Evolutionary conservation across 345 rosid species (phyloP), one percentile per base, ranked within the genome.

Genomic region (Salix suchowensis): DNA sequence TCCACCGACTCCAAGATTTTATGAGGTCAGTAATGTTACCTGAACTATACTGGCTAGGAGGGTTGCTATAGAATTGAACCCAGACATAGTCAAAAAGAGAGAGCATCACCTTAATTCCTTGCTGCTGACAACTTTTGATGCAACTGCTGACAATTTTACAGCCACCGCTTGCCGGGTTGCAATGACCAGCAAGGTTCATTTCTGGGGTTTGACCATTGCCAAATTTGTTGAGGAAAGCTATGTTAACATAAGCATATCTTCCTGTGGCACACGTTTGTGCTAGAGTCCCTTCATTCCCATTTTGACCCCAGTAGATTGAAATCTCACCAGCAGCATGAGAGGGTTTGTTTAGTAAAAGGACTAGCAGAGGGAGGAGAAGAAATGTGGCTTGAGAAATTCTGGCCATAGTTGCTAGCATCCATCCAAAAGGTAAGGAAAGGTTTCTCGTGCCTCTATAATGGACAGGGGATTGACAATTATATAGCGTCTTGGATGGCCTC

Each of bases 241-340:
- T 37, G 73, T 65, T 76, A 3, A 79, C 78, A 7, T 70, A 83
- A 28, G 83, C 67, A 23, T 77, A 83, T 52, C 54, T 76, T 12
- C 81, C 74, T 4, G 78, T 64, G 30, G 77, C 83, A 39, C 83
- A 83, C 21, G 85, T 83, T 54, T 80, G 50, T 36, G 54, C 70
- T 12, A 83, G 81, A n/a, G 85, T 83, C 44, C 83, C 81, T 58
- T 83, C 85, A 26, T 73, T 73, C 52, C 83, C 81, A 65, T 83
- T 79, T 70, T 83, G 83, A 62, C 83, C 85, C 85, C 85, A 79
- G 73, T 83, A 83, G 39, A 79, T 76, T 69, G 83, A 68, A 5
- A 83, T 77, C 11, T 79, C 81, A 14, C 85, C 83, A 7, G 73
- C 78, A 30, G 40, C 79, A 15, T 5, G 65, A 66, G 83, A 76